These are phyloP conservation scores for Phialemonium atrogriseum DNA, from an alignment of 2,329 filamentous ascomycete genomes.

Conservation along the genomic window DNA sequence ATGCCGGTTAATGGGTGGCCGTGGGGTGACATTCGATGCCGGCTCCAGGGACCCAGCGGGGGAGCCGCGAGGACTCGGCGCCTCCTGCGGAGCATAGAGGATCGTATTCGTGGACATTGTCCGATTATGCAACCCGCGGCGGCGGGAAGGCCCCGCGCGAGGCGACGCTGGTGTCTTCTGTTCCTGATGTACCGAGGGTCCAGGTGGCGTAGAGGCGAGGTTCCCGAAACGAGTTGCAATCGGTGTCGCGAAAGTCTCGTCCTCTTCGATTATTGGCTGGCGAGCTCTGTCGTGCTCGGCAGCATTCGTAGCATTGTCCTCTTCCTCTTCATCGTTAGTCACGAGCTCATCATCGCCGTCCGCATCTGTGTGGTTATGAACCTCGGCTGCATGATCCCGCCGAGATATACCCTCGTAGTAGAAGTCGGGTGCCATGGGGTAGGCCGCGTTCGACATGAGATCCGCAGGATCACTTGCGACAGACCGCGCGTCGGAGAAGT, in stretches of 20 bases:
- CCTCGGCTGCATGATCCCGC: conserved; percentile 33
- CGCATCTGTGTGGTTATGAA: conserved; percentile 64
- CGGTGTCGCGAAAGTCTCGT: conserved; percentile 50
- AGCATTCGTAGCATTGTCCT: conserved; percentile 37
- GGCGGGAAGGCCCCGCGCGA: conserved; percentile 16
- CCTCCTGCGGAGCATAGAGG: conserved; percentile 63
- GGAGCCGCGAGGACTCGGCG: conserved; percentile 26
- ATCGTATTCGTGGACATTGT: conserved; percentile 78
- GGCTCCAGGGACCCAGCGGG: conserved; percentile 34
- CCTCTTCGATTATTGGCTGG: conserved; percentile 26
- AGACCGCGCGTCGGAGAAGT: conserved; percentile 49
- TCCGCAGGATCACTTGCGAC: conserved; percentile 57
- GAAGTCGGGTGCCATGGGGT: conserved; percentile 16
- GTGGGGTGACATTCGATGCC: conserved; percentile 19
- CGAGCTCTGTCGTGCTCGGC: conserved; percentile 21
- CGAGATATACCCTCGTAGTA: conserved; percentile 20
- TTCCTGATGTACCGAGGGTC: conserved; percentile 12
- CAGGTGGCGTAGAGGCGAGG: conserved; percentile 21
- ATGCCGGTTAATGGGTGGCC: conserved; percentile 28
- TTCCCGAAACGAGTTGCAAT: conserved; percentile 30
- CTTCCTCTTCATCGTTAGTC: conserved; percentile 67
- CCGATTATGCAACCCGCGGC: conserved; percentile 50
- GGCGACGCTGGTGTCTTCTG: conserved; percentile 14
- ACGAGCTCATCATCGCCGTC: conserved; percentile 88
- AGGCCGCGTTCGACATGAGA: conserved; percentile 38